Evolutionary conservation across 2,329 filamentous ascomycete genomes (phyloP), one percentile per base, ranked within the genome.

Genomic region (Penicillium griseofulvum): DNA sequence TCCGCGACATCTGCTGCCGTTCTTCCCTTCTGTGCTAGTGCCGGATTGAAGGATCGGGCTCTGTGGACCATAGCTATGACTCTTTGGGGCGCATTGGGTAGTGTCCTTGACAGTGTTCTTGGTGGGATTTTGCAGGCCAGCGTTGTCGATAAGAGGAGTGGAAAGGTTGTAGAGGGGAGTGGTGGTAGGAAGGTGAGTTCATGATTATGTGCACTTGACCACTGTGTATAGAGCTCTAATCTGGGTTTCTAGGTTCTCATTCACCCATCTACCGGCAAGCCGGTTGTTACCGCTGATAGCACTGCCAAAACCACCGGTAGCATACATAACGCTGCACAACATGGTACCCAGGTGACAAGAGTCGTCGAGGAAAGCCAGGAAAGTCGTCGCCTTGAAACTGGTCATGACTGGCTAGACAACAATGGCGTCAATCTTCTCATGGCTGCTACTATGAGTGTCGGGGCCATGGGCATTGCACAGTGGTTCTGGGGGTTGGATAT

Each of bases 341-440:
- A 54, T 33, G 64, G 65, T 10, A 63, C 50, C 8, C 58, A 60
- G 28, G 59, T 42, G 5, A 62, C 61, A 9, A 49, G 48, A 7
- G 52, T 60, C 2, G 59, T 63, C 33, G 63, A 69, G 9, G 49
- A 55, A 5, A 57, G 80, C 53, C 80, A 79, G 65, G 83, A 87
- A 57, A 87, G 86, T 49, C 78, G 88, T 17, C 76, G 85, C 5
- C 74, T 87, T 7, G 85, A 89, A 74, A 88, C 79, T 63, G 91
- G 85, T 70, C 48, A 80, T 76, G 83, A 96, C 70, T 71, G 95
- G 58, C 78, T 99, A 54, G 91, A 96, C 73, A 99, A 99, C 73
- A 99, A 99, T 72, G 89, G 90, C 52, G 91, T 99, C 65, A 99
- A 99, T 72, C 84, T 97, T 55, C 72, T 93, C 54, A 97, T 97